Evolutionary conservation across 768 basidiomycete species (phyloP), one percentile per base, ranked within the genome.

Genomic region (Leccinum truebloodii): DNA sequence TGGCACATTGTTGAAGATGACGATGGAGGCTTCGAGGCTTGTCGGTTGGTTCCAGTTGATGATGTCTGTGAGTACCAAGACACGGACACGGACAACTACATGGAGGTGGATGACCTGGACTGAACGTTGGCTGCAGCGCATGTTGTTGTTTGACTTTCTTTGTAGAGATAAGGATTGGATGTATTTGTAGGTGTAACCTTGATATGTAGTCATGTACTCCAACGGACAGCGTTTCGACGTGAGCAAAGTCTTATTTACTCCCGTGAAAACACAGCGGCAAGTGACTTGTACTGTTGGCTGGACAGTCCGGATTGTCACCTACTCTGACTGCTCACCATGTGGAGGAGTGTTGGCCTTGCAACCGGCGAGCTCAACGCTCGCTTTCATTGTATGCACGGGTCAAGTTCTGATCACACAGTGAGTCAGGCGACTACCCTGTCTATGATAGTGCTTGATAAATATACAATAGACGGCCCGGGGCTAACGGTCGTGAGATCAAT

Each of bases 11-110:
- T 67, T 6, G 67, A 73, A 13, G 72, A 71, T 59, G 67, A 67
- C 6, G 77, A 79, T 51, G 85, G 81, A 20, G 72, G 74, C 9
- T 68, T 65, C 39, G 83, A 75, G 34, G 81, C 87, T 57, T 73
- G 73, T 51, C 67, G 71, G 48, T 69, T 84, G 46, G 67, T 76
- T 20, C 70, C 69, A 0, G 74, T 71, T 62, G 71, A 71, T 18
- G 79, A 77, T 1, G 67, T 69, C 34, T 56, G 65, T 7, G 74
- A 76, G 9, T 78, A 78, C 46, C 66, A 68, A 10, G 72, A 73
- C 34, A 73, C 71, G 13, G 79, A 80, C 71, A 75, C 79, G 52
- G 79, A 80, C 59, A 69, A 65, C 32, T 79, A 77, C 54, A 70
- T 72, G 74, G 72, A 71, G 12, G 64, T 66, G 24, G 68, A 69